Evolutionary conservation across 2,329 filamentous ascomycete species (phyloP).

Genomic region (Lachnellula arida): DNA sequence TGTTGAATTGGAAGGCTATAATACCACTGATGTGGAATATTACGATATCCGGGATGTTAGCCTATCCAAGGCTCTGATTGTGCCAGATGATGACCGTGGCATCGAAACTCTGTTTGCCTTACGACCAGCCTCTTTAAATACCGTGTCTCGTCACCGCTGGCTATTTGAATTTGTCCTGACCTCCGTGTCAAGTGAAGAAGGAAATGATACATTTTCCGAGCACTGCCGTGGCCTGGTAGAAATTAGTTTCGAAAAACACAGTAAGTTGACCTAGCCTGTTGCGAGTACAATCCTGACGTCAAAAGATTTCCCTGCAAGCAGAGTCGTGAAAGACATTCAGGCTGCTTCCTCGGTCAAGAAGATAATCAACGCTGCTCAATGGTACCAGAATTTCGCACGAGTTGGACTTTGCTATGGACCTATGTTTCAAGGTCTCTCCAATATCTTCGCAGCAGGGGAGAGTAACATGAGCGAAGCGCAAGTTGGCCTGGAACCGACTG

Average conservation of each 20-base stretch:
- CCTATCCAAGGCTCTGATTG: not conserved
- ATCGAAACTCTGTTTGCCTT: not conserved
- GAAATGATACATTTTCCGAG: too few species aligned
- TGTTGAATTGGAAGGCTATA: not conserved
- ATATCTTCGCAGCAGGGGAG: not conserved
- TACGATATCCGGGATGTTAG: not conserved
- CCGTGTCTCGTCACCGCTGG: not conserved
- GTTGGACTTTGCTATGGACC: not conserved
- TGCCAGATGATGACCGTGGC: not conserved
- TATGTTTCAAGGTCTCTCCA: not conserved
- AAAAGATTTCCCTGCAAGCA: too few species aligned
- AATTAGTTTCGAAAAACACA: too few species aligned
- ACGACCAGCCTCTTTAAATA: not conserved
- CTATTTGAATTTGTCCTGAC: not conserved
- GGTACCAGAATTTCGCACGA: not conserved
- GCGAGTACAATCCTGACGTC: too few species aligned
- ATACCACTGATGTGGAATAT: not conserved
- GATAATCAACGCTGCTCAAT: not conserved
- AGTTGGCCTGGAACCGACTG: not conserved
- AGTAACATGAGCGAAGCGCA: too few species aligned
- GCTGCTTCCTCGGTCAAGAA: too few species aligned
- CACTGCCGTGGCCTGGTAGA: too few species aligned
- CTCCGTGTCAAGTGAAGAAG: not conserved
- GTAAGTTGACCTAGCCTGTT: too few species aligned
- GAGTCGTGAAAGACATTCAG: too few species aligned